phyloP scores from a whole-genome alignment of 495 filamentous ascomycete genomes.

The Friedmanniomyces simplex region DNA sequence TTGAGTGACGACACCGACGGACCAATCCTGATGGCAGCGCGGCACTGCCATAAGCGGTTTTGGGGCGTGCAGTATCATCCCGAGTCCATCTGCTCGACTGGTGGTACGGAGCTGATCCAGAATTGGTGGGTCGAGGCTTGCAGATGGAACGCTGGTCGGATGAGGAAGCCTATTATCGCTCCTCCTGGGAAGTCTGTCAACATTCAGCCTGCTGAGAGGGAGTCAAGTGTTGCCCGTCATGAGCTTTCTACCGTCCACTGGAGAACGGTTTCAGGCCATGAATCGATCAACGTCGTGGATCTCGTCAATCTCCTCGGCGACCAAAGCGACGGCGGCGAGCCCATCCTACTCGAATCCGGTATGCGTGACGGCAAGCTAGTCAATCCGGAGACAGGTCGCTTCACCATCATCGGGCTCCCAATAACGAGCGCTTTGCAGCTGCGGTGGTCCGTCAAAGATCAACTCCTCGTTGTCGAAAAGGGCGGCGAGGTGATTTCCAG shows the following conservation, averaged over 20 bases:
- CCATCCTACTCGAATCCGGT: slow-evolving; percentile 19
- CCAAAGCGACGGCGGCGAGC: neutral
- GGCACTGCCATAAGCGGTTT: slow-evolving; percentile 62
- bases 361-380: slow-evolving; percentile 2
- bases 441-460: slow-evolving; percentile 38
- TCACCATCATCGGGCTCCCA: slow-evolving; percentile 58
- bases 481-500: neutral
- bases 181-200: neutral
- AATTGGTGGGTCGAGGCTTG: slow-evolving; percentile 65
- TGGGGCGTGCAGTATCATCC: slow-evolving; percentile 94
- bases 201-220: neutral
- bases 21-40: slow-evolving; percentile 66
- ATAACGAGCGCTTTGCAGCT: slow-evolving; percentile 41
- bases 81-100: slow-evolving; percentile 80
- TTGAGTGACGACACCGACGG: slow-evolving; percentile 39
- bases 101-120: slow-evolving; percentile 52
- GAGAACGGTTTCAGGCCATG: neutral
- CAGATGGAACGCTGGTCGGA: slow-evolving; percentile 36
- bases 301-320: neutral
- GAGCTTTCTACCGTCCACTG: neutral
- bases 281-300: neutral
- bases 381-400: slow-evolving; percentile 44
- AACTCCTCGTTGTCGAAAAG: slow-evolving; percentile 19
- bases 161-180: neutral
- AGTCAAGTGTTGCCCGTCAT: neutral